Evolutionary conservation across 148 eudicot species (phyloP), one percentile per base, ranked within the genome.

Genomic region (Cornus controversa): DNA sequence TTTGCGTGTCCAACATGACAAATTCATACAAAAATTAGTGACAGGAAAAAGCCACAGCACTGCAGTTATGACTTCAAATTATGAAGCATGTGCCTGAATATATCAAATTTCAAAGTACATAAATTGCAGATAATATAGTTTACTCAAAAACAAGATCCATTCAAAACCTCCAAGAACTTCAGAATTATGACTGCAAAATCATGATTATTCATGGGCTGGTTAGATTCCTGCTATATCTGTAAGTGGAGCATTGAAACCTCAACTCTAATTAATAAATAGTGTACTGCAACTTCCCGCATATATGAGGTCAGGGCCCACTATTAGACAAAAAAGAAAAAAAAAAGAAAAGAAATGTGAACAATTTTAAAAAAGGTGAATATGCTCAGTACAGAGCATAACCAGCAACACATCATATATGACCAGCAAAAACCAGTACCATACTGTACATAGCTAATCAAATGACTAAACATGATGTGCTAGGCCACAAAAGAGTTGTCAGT

Each of bases 351-450:
- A 22, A 16, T 4, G 23, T 18, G 13, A 54, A 60, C 23, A 60
- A 60, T 20, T 18, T 60, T 60, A 4, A 8, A 50, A 50, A 16
- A 15, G 18, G 57, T 50, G 20, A 3, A 50, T 50, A 50, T 50
- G 57, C 57, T 11, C 7, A 50, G 18, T 50, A 50, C 0, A 50
- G n/a, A n/a, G n/a, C n/a, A n/a, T n/a, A 50, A 50, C 57, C 73
- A 75, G 29, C 10, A 67, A 27, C 60, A 34, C 45, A 40, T 40
- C 45, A 40, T 2, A 54, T 22, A 74, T 58, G 67, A 36, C 37
- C 69, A 47, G 72, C 27, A 69, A 13, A 69, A 69, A 5, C 53
- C 73, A 75, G 29, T 10, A 67, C 50, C 60, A 34, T 72, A 24
- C 22, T 62, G 58, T 37, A 60, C 25, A 18, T 18, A 60, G 64